Percentiles rank a stretch among this genome's conserved stretches.
phyloP scores from a whole-genome alignment of 805 yeast species.

The Kluyveromyces wickerhamii region DNA sequence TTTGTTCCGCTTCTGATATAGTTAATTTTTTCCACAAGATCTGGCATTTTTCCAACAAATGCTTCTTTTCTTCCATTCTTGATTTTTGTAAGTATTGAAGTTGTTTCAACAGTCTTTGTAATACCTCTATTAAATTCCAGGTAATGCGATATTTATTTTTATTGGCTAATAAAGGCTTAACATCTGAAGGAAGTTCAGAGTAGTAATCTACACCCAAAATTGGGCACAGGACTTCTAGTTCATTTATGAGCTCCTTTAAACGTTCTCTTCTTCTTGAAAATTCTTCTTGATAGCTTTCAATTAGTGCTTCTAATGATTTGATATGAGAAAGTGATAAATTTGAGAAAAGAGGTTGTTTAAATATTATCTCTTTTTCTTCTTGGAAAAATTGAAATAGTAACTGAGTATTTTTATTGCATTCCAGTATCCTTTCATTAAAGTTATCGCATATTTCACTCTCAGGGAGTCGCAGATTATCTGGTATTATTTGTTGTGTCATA shows the following conservation, averaged over 20 bases:
- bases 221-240: neutral
- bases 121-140: conserved; percentile 5
- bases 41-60: conserved; percentile 35
- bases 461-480: conserved; percentile 1
- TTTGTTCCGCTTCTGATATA: conserved; percentile 36
- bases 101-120: conserved; percentile 12
- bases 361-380: neutral
- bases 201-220: conserved; percentile 1
- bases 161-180: neutral
- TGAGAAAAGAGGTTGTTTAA: neutral
- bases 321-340: neutral
- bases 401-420: conserved; percentile 2
- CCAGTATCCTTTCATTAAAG: neutral
- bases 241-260: neutral
- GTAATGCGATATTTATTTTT: neutral
- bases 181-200: neutral
- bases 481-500: conserved; percentile 2
- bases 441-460: neutral
- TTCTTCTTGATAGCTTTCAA: conserved; percentile 6
- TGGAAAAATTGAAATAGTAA: conserved; percentile 1
- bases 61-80: conserved; percentile 30
- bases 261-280: conserved; percentile 2
- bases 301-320: conserved; percentile 1
- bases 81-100: conserved; percentile 23
- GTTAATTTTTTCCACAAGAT: conserved; percentile 51